Evolutionary conservation across 2,329 filamentous ascomycete genomes (phyloP).

Genomic region (Arthrinium puccinioides): DNA sequence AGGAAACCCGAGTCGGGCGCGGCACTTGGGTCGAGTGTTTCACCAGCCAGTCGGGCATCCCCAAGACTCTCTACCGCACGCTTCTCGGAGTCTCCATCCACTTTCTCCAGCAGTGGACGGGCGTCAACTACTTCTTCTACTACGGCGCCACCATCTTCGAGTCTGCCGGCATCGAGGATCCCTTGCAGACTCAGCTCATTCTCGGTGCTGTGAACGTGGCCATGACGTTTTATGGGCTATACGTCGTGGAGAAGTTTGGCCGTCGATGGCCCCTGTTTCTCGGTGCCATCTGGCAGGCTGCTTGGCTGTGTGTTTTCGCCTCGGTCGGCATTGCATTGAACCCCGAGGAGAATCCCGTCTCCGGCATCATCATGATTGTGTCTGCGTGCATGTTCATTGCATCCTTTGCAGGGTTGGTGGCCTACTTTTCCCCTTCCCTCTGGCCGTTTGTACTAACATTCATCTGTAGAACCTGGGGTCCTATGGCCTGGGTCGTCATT

Average conservation of each 20-base stretch:
- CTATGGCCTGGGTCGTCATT: slow-evolving; percentile 61
- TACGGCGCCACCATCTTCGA: slow-evolving; percentile 63
- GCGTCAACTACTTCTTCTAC: slow-evolving; percentile 56
- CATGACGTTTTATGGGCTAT: slow-evolving; percentile 60
- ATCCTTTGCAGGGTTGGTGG: slow-evolving; percentile 51
- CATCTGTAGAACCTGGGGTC: slow-evolving; percentile 52
- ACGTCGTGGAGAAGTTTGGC: slow-evolving; percentile 60
- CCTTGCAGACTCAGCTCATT: slow-evolving; percentile 62
- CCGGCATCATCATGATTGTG: slow-evolving; percentile 64
- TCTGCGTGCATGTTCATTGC: slow-evolving; percentile 69
- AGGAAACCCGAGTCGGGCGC: slow-evolving; percentile 34
- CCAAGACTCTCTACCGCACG: slow-evolving; percentile 57
- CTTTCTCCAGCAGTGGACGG: slow-evolving; percentile 60
- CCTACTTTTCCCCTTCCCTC: too few relatives aligned
- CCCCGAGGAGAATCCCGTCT: slow-evolving; percentile 33
- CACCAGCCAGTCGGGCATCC: slow-evolving; percentile 37
- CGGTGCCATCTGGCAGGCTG: slow-evolving; percentile 61
- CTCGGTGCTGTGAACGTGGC: slow-evolving; percentile 61
- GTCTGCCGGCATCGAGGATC: slow-evolving; percentile 58
- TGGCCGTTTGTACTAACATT: not conserved
- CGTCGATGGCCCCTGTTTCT: slow-evolving; percentile 61
- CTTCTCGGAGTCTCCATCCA: slow-evolving; percentile 56
- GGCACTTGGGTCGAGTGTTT: slow-evolving; percentile 55
- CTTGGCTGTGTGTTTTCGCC: slow-evolving; percentile 59
- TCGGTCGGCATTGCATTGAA: slow-evolving; percentile 42